phyloP scores from a whole-genome alignment of 2,329 filamentous ascomycete species.

The Diaporthe vaccinii region DNA sequence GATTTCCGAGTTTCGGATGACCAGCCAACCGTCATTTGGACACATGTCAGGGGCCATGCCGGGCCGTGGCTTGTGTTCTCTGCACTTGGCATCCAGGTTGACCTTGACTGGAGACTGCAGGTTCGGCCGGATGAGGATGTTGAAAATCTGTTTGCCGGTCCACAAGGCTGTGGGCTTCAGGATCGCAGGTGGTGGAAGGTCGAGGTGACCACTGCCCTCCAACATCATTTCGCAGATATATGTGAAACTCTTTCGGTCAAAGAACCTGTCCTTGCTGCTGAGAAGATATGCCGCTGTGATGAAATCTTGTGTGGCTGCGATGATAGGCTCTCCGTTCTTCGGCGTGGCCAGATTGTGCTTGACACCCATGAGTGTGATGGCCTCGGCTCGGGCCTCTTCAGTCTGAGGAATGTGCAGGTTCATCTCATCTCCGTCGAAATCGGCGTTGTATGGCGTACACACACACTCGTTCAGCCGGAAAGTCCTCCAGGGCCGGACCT shows the following conservation, averaged over 20 bases:
- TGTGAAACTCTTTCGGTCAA: conserved; percentile 87
- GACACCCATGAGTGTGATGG: conserved; percentile 96
- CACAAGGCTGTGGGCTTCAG: conserved; percentile 88
- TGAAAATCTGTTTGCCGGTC: conserved; percentile 98
- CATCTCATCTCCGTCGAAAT: conserved; percentile 99
- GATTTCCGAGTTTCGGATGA: conserved; percentile 95
- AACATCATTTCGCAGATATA: conserved; percentile 97
- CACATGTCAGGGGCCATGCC: conserved; percentile 78
- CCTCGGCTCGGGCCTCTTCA: conserved; percentile 94
- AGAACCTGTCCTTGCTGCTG: conserved; percentile 94
- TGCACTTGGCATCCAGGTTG: conserved; percentile 94
- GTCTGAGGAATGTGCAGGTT: conserved; percentile 98
- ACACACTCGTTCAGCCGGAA: conserved; percentile 99
- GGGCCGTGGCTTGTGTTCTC: conserved; percentile 77
- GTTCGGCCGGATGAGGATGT: conserved; percentile 90
- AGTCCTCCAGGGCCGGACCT: conserved; percentile 93
- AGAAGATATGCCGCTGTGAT: conserved; percentile 95
- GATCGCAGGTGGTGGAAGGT: conserved; percentile 88
- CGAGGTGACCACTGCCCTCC: conserved; percentile 80
- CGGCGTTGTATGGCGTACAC: conserved; percentile 97
- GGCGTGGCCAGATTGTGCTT: conserved; percentile 96
- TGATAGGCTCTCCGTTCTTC: conserved; percentile 98
- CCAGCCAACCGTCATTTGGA: conserved; percentile 89
- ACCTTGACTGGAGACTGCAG: conserved; percentile 84
- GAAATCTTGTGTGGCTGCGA: conserved; percentile 99